Percentiles rank a stretch among this genome's conserved stretches.
Conservation (phyloP, 164 flowering plant genomes). For the Sedum album region DNA sequence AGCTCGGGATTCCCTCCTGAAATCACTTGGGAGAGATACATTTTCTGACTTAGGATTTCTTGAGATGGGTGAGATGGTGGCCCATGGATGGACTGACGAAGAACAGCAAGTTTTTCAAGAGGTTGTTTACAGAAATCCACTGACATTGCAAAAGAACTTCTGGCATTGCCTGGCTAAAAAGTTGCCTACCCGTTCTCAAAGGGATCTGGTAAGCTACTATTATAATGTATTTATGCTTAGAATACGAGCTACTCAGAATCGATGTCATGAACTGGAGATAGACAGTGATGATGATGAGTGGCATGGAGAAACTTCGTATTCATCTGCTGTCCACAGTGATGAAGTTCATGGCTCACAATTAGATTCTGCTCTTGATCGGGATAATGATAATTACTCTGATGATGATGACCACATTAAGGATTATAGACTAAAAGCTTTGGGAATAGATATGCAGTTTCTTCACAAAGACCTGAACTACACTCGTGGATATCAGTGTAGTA, state of each 20-base stretch:
- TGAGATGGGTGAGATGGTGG: slow-evolving; percentile 69
- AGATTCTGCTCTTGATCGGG: slow-evolving; percentile 1
- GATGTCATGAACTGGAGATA: slow-evolving; percentile 29
- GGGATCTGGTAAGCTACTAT: slow-evolving; percentile 66
- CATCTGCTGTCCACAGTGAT: neutral
- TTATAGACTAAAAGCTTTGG: slow-evolving; percentile 1
- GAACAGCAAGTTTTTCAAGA: slow-evolving; percentile 53
- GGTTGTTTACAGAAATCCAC: slow-evolving; percentile 49
- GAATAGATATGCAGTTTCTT: neutral
- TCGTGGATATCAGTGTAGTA: neutral
- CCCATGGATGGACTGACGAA: slow-evolving; percentile 49
- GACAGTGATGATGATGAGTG: slow-evolving; percentile 13
- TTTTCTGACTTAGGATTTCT: slow-evolving; percentile 46
- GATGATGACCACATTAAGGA: neutral
- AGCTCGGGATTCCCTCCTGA: slow-evolving; percentile 39
- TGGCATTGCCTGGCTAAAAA: slow-evolving; percentile 39
- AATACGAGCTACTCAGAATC: slow-evolving; percentile 57
- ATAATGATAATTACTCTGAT: slow-evolving; percentile 1
- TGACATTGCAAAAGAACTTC: slow-evolving; percentile 40
- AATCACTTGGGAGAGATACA: slow-evolving; percentile 31
- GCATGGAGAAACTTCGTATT: slow-evolving; percentile 12
- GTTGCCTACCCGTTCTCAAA: slow-evolving; percentile 42
- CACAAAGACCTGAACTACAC: neutral
- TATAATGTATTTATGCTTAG: slow-evolving; percentile 75
- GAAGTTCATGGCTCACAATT: neutral